Base-by-base conservation (phyloP, 805 yeast species). In the Babjeviella inositovora region DNA sequence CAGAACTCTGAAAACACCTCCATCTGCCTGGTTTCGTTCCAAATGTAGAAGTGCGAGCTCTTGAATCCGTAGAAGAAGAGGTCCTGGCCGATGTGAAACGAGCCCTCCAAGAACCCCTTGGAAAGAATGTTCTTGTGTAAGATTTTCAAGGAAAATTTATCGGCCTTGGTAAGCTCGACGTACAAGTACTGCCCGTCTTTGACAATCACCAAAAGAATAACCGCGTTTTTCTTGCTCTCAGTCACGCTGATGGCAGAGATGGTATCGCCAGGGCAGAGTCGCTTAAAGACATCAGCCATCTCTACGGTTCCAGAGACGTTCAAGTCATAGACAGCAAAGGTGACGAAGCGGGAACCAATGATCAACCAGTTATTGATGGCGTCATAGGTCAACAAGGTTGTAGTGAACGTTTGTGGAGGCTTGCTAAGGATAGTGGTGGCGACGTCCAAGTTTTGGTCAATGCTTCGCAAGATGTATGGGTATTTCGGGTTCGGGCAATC, bases 51-150 rank as follows among this genome's bases (percentile, higher is more conserved):
- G 23, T 61, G 50, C 23, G 74, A 73, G 2, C 90, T 80, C 34
- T 71, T 69, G 57, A 90, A 87, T 1, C 97, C 97, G 43, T 68
- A 80, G 3, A 79, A 45, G 3, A 77, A 44, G 18, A 74, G 45
- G 19, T 70, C 70, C 7, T 58, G 54, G 7, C 47, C 34, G 13
- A 48, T 43, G 13, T 59, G 40, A 27, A 52, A 57, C 0, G 74
- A 67, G 1, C 94, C 93, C 44, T 87, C 96, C 8, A 87, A 47
- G 29, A 75, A 76, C 0, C 95, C 94, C 31, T 69, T 66, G 17
- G 79, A 62, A 6, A 77, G 45, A 33, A 68, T 69, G 41, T 79
- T 81, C 11, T 67, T 57, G 24, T 64, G 74, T 7, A 60, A 34
- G 7, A 55, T 33, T 23, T 42, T 27, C 14, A 57, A 27, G 13